A percentile compares a stretch with the other conserved stretches of the same genome.
phyloP scores from a whole-genome alignment of 2,329 filamentous ascomycete species.

The Bisporella sp. region DNA sequence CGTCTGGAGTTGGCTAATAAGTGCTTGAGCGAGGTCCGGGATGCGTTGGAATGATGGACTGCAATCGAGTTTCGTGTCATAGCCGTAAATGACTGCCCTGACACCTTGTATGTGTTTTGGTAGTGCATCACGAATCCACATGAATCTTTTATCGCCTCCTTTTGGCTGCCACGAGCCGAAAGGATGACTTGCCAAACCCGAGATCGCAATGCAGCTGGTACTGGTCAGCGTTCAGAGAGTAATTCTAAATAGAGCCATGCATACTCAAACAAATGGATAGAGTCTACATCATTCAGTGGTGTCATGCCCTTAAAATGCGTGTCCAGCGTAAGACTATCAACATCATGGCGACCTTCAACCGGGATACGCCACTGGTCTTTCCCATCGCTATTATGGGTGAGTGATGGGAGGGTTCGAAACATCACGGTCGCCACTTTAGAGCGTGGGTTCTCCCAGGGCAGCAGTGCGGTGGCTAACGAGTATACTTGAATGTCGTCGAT shows the following conservation, averaged over 20 bases:
- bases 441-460: too few relatives aligned
- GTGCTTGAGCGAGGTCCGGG: too few relatives aligned
- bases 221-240: not conserved
- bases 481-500: too few relatives aligned
- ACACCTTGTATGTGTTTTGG: conserved; percentile 22
- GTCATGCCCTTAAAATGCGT: conserved; percentile 23
- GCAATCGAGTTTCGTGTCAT: conserved; percentile 26
- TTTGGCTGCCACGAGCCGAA: conserved; percentile 27
- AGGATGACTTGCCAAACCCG: conserved; percentile 25
- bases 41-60: too few relatives aligned
- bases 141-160: conserved; percentile 14
- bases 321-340: conserved; percentile 14
- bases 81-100: conserved; percentile 29
- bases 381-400: too few relatives aligned
- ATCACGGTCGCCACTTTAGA: too few relatives aligned
- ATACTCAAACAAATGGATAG: conserved; percentile 9
- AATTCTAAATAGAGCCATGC: not conserved
- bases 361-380: too few relatives aligned
- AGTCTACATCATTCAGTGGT: conserved; percentile 16
- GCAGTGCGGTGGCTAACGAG: too few relatives aligned
- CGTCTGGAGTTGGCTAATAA: too few relatives aligned
- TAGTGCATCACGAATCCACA: conserved; percentile 28
- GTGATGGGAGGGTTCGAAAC: too few relatives aligned
- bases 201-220: conserved; percentile 22
- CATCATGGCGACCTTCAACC: too few relatives aligned